Evolutionary conservation across 2,329 filamentous ascomycete species (phyloP).

Genomic region (Paracoccidioides lutzii): DNA sequence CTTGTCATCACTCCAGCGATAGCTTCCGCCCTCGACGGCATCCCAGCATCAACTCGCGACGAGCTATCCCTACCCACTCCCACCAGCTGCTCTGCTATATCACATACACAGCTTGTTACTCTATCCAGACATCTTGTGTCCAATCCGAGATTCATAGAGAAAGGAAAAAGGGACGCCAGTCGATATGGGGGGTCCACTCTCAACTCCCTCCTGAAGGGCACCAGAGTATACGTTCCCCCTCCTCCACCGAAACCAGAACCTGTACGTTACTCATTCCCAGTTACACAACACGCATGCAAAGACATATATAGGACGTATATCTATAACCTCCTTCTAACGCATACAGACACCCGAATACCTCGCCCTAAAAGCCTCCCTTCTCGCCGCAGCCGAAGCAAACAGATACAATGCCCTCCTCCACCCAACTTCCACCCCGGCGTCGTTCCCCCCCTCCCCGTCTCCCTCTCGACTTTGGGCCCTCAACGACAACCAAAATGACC

Average conservation of each 20-base stretch:
- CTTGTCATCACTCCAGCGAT: constrained; percentile 30
- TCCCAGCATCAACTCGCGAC: constrained; percentile 21
- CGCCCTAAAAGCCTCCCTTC: constrained; percentile 73
- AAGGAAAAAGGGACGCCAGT: neutral
- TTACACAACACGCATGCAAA: neutral
- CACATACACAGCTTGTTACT: constrained; percentile 30
- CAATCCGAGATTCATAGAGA: neutral
- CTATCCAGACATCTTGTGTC: constrained; percentile 21
- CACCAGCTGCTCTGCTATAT: constrained; percentile 24
- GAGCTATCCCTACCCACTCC: constrained; percentile 25
- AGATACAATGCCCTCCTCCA: constrained; percentile 72
- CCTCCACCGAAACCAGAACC: constrained; percentile 65
- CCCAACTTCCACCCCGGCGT: constrained; percentile 39
- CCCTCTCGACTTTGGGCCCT: constrained; percentile 9
- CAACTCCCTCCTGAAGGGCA: constrained; percentile 51
- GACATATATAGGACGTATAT: neutral
- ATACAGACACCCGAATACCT: constrained; percentile 66
- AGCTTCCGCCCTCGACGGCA: constrained; percentile 24
- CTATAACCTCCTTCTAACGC: neutral
- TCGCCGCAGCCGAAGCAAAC: constrained; percentile 67
- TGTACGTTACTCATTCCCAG: constrained; percentile 31
- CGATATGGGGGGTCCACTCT: neutral
- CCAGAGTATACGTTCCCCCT: constrained; percentile 64
- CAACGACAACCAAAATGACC: constrained; percentile 21
- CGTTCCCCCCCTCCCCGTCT: constrained; percentile 19